Conservation (phyloP, 768 basidiomycete species). For the Suillus brevipes region DNA sequence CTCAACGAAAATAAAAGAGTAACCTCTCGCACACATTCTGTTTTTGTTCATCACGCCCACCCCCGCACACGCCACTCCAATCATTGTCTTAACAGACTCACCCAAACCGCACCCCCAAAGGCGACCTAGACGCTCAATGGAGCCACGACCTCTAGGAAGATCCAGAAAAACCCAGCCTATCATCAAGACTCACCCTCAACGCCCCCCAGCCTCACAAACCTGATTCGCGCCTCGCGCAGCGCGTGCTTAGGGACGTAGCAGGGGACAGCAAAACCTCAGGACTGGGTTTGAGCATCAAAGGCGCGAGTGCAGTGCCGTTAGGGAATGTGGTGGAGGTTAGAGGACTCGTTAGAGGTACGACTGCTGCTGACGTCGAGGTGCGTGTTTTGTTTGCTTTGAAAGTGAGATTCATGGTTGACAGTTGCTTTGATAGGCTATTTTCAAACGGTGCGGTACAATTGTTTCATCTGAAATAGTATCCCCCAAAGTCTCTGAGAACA, state of each 20-base stretch:
- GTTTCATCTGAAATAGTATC: conserved; percentile 37
- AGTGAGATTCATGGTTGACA: not conserved
- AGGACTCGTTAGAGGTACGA: conserved; percentile 74
- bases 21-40: not conserved
- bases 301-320: conserved; percentile 50
- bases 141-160: conserved; percentile 70
- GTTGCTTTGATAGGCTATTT: conserved; percentile 53
- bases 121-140: conserved; percentile 67
- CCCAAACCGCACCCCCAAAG: conserved; percentile 59
- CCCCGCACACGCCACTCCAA: not conserved
- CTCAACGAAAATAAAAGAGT: conserved; percentile 20
- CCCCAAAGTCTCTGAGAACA: conserved; percentile 32
- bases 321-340: conserved; percentile 76
- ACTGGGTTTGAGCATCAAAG: conserved; percentile 60
- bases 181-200: conserved; percentile 51
- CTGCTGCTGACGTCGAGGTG: conserved; percentile 73
- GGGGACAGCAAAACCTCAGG: conserved; percentile 19
- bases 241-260: conserved; percentile 64
- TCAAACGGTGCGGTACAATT: conserved; percentile 77
- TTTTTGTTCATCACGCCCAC: not conserved
- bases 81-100: conserved; percentile 22
- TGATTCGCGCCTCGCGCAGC: conserved; percentile 55
- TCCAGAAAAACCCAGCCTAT: conserved; percentile 54
- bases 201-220: conserved; percentile 49
- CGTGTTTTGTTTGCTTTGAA: not conserved